These are phyloP conservation scores for Taiozyma sp. DNA, from an alignment of 1,139 yeast genomes.

Conservation along the genomic window DNA sequence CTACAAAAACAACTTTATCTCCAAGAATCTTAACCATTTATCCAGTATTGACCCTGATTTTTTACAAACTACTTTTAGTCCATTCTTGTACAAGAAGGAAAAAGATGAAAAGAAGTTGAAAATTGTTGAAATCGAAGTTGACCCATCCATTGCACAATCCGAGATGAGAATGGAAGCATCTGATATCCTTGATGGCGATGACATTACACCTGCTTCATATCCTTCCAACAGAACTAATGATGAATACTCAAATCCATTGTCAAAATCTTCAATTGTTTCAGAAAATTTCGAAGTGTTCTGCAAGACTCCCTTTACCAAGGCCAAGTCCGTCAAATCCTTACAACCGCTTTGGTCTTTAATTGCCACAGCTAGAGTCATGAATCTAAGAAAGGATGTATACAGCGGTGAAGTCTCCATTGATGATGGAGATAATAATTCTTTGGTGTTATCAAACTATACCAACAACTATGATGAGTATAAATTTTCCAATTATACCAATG, in stretches of 20 bases:
- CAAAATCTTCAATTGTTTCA: conserved; percentile 38
- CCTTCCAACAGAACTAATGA: conserved; percentile 18
- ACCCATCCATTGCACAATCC: conserved; percentile 3
- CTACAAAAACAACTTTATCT: conserved; percentile 28
- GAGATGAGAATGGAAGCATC: conserved; percentile 5
- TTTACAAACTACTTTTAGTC: conserved; percentile 3
- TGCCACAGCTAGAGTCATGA: conserved; percentile 55
- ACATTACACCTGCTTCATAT: conserved; percentile 16
- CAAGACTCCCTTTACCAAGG: conserved; percentile 15
- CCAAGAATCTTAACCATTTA: conserved; percentile 32
- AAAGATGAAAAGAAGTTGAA: conserved; percentile 9
- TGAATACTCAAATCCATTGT: conserved; percentile 23
- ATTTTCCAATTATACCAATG: conserved; percentile 27
- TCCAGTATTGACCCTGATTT: conserved; percentile 19
- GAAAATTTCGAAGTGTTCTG: conserved; percentile 54
- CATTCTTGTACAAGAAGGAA: conserved; percentile 8
- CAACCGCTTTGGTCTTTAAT: conserved; percentile 68
- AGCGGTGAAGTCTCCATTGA: conserved; percentile 31
- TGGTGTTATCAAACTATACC: conserved; percentile 28
- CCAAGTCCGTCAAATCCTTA: conserved; percentile 26
- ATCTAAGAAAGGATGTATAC: conserved; percentile 37
- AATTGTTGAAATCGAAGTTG: conserved; percentile 8
- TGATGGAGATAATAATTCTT: conserved; percentile 18
- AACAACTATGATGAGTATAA: conserved; percentile 32
- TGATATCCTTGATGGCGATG: conserved; percentile 1